These are phyloP conservation scores for Colletotrichum cereale DNA, from an alignment of 2,329 filamentous ascomycete species.

Conservation along the genomic window DNA sequence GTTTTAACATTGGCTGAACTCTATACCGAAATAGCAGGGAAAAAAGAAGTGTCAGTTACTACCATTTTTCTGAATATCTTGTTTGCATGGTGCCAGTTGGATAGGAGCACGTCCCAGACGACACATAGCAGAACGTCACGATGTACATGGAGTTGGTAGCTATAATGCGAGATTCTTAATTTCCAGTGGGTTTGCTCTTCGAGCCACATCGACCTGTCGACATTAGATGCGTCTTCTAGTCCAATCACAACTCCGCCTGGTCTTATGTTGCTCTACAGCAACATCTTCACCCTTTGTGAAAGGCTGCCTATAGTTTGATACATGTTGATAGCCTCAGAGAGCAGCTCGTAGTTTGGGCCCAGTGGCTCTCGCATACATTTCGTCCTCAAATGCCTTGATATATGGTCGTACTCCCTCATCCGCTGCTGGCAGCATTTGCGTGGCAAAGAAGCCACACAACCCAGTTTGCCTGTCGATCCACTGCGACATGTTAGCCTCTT, in stretches of 20 bases:
- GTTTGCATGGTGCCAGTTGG: too few relatives aligned
- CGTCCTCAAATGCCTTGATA: conserved; percentile 53
- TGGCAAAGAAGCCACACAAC: conserved; percentile 56
- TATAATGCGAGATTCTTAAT: neutral
- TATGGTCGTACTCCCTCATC: conserved; percentile 52
- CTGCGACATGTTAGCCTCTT: conserved; percentile 36
- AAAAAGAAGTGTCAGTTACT: neutral
- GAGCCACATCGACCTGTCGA: neutral
- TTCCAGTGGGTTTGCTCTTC: neutral
- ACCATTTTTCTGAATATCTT: neutral
- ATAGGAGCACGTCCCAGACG: neutral
- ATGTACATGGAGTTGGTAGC: neutral
- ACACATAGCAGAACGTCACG: too few relatives aligned
- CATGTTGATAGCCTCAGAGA: neutral
- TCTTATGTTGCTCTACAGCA: neutral
- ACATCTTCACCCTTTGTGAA: neutral
- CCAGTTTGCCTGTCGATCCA: conserved; percentile 53
- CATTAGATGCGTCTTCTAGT: too few relatives aligned
- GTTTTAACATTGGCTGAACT: neutral
- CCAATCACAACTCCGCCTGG: neutral
- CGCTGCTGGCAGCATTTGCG: conserved; percentile 57
- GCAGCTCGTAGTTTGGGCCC: neutral
- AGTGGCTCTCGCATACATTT: conserved; percentile 51
- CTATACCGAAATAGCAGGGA: too few relatives aligned
- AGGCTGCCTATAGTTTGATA: neutral